Percentiles rank a stretch among this genome's conserved stretches.
Evolutionary conservation across 208 protist genomes (phyloP).

Genomic region (Novymonas esmeraldas): DNA sequence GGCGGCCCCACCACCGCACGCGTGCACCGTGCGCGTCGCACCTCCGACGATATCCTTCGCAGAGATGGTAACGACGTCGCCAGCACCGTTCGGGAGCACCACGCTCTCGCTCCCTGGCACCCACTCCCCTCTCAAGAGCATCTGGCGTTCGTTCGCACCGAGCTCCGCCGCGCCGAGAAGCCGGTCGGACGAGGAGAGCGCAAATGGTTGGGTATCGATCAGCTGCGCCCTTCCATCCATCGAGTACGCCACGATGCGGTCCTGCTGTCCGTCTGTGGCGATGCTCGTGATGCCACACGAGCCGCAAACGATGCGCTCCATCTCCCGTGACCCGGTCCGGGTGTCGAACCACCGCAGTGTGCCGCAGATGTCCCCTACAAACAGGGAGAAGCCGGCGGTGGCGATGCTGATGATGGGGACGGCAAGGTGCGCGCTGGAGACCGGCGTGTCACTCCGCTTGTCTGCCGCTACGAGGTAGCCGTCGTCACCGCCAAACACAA

Average conservation of each 20-base stretch:
- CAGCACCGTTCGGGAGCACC: constrained; percentile 33
- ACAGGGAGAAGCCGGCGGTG: constrained; percentile 47
- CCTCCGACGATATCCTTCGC: constrained; percentile 26
- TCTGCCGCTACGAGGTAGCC: constrained; percentile 68
- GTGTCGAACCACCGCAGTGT: constrained; percentile 69
- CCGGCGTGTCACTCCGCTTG: constrained; percentile 15
- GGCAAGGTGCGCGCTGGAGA: constrained; percentile 34
- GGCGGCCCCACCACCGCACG: not conserved
- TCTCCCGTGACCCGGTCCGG: constrained; percentile 34
- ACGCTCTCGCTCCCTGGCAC: constrained; percentile 9
- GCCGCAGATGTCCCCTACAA: constrained; percentile 73
- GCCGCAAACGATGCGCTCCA: constrained; percentile 43
- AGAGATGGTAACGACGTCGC: constrained; percentile 23
- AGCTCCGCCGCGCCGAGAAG: constrained; percentile 40
- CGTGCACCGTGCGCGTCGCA: constrained; percentile 15
- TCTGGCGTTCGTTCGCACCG: constrained; percentile 33
- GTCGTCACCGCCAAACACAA: constrained; percentile 78
- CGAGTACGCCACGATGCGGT: constrained; percentile 50
- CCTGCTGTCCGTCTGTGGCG: constrained; percentile 11
- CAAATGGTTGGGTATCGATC: constrained; percentile 78
- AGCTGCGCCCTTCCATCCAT: constrained; percentile 48
- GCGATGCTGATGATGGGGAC: constrained; percentile 61
- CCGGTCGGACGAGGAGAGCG: constrained; percentile 52
- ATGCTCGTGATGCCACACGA: constrained; percentile 40
- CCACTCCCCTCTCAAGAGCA: constrained; percentile 55